phyloP scores from a whole-genome alignment of 1,284 basidiomycete genomes.

The Moesziomyces aphidis region DNA sequence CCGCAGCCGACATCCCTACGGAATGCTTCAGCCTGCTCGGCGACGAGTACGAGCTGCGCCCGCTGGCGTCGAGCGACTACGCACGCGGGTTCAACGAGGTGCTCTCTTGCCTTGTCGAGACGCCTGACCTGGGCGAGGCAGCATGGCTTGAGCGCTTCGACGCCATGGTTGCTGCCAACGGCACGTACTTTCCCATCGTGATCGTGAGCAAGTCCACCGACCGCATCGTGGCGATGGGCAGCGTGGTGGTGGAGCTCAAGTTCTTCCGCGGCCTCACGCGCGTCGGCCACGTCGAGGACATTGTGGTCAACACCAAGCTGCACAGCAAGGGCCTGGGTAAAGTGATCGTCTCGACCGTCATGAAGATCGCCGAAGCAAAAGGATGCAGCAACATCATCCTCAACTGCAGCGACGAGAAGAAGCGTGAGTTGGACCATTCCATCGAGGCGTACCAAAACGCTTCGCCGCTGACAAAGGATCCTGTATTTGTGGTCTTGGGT shows the following conservation, averaged over 20 bases:
- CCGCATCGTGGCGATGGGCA: slow-evolving; percentile 85
- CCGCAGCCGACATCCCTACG: slow-evolving; percentile 16
- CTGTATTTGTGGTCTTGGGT: neutral
- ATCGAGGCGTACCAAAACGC: no score
- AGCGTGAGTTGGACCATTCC: slow-evolving; percentile 74
- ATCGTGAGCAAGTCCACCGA: slow-evolving; percentile 81
- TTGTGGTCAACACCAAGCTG: slow-evolving; percentile 85
- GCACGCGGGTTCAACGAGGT: slow-evolving; percentile 83
- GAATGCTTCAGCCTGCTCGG: slow-evolving; percentile 18
- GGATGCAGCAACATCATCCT: slow-evolving; percentile 94
- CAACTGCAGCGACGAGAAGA: slow-evolving; percentile 91
- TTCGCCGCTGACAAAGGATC: no score
- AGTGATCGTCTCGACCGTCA: slow-evolving; percentile 84
- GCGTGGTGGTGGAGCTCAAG: slow-evolving; percentile 89
- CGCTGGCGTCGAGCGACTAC: slow-evolving; percentile 87
- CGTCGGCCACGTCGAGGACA: slow-evolving; percentile 97
- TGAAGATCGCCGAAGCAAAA: slow-evolving; percentile 78
- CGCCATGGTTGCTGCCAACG: slow-evolving; percentile 28
- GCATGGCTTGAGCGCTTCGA: slow-evolving; percentile 68
- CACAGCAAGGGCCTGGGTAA: slow-evolving; percentile 92
- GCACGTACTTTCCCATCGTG: slow-evolving; percentile 82
- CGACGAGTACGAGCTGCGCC: slow-evolving; percentile 71
- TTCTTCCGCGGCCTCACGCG: slow-evolving; percentile 84
- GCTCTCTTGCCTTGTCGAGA: slow-evolving; percentile 81
- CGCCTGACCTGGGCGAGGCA: slow-evolving; percentile 79